Conservation (phyloP, 441 rosid genomes). For the Viola pubescens region DNA sequence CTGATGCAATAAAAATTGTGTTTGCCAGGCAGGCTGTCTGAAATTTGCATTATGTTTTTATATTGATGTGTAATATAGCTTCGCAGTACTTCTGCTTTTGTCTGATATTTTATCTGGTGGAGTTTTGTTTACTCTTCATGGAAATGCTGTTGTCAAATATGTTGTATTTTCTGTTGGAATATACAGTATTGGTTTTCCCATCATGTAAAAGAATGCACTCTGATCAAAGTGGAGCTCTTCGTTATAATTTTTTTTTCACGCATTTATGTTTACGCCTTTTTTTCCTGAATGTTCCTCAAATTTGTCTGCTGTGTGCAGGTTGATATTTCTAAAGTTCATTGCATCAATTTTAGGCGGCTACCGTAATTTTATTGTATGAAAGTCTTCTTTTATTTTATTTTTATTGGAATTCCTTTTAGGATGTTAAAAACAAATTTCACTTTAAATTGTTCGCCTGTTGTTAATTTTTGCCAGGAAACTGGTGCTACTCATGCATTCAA, state of each 20-base stretch:
- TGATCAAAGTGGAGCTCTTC: too few relatives aligned
- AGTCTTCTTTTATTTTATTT: conserved; percentile 16
- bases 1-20: too few relatives aligned
- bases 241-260: conserved; percentile 8
- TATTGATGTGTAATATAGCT: neutral
- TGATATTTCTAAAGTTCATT: conserved; percentile 87
- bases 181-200: neutral
- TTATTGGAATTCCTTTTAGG: conserved; percentile 5
- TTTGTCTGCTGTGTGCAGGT: conserved; percentile 30
- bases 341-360: conserved; percentile 72
- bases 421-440: neutral
- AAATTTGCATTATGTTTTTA: neutral
- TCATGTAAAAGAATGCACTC: neutral
- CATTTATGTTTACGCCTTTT: neutral
- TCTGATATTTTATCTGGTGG: neutral
- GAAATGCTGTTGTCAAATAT: conserved; percentile 3
- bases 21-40: too few relatives aligned
- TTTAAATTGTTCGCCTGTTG: neutral
- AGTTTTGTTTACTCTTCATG: neutral
- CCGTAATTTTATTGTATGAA: conserved; percentile 92
- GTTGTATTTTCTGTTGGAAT: neutral
- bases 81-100: neutral
- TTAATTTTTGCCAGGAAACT: conserved; percentile 50
- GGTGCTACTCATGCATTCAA: conserved; percentile 59
- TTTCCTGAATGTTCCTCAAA: neutral